A percentile compares a stretch with the other conserved stretches of the same genome.
Evolutionary conservation across 768 basidiomycete genomes (phyloP).

Genomic region (Russula virescens): DNA sequence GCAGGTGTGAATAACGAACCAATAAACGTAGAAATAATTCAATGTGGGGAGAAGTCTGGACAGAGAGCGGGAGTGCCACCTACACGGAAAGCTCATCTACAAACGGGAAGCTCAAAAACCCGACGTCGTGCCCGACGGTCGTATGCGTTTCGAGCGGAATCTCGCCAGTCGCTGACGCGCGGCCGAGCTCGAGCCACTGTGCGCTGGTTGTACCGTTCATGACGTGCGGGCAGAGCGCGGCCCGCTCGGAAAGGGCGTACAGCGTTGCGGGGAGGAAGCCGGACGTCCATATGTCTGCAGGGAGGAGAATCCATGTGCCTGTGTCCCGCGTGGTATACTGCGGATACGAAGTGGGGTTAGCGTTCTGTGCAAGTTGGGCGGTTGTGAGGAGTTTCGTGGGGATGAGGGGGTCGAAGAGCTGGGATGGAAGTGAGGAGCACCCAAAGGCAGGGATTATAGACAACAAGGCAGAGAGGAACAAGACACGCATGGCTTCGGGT

Average conservation of each 20-base stretch:
- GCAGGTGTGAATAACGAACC: not conserved
- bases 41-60: too few species aligned
- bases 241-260: constrained; percentile 54
- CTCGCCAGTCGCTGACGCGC: constrained; percentile 46
- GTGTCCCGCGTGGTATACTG: constrained; percentile 48
- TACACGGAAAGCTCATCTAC: constrained; percentile 55
- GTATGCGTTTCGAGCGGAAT: constrained; percentile 45
- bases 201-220: constrained; percentile 40
- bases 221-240: constrained; percentile 40
- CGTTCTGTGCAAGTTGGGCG: constrained; percentile 37
- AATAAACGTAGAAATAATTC: too few species aligned
- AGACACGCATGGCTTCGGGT: not conserved
- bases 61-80: constrained; percentile 25
- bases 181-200: constrained; percentile 49
- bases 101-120: constrained; percentile 67
- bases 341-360: constrained; percentile 43
- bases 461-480: not conserved
- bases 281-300: constrained; percentile 57
- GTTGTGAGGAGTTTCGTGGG: constrained; percentile 55
- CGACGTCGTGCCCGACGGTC: constrained; percentile 59
- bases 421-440: constrained; percentile 31
- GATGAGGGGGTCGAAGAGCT: constrained; percentile 57
- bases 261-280: constrained; percentile 60
- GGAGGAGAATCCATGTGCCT: constrained; percentile 51
- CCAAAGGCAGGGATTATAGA: not conserved